phyloP scores from a whole-genome alignment of 768 basidiomycete genomes.

The Gloeostereum incarnatum region DNA sequence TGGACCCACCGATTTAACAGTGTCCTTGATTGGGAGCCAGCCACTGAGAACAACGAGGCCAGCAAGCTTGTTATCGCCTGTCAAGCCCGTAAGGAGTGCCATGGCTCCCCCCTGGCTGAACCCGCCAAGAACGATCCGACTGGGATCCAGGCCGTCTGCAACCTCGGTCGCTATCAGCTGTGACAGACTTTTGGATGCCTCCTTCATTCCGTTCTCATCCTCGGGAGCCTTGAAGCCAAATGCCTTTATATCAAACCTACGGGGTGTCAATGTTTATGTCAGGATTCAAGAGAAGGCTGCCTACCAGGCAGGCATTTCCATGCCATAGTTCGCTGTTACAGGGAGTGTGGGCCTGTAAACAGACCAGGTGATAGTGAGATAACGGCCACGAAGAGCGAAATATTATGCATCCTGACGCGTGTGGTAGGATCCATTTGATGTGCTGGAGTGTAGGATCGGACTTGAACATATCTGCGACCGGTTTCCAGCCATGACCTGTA shows the following conservation, averaged over 20 bases:
- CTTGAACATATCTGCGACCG: conserved; percentile 63
- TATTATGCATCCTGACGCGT: conserved; percentile 44
- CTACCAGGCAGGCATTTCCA: conserved; percentile 72
- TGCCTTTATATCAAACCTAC: conserved; percentile 70
- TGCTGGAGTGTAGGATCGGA: conserved; percentile 47
- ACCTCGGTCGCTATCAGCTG: conserved; percentile 69
- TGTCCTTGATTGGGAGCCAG: conserved; percentile 63
- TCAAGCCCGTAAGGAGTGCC: conserved; percentile 68
- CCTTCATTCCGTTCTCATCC: conserved; percentile 71
- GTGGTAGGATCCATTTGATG: conserved; percentile 86
- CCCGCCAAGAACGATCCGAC: conserved; percentile 77
- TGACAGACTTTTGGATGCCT: conserved; percentile 52
- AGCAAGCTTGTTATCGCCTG: conserved; percentile 54
- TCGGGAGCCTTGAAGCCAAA: conserved; percentile 56
- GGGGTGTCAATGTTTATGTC: not conserved
- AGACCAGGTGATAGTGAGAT: conserved; percentile 3
- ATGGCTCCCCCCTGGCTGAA: conserved; percentile 85
- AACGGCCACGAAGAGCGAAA: conserved; percentile 2
- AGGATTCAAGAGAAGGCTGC: conserved; percentile 6
- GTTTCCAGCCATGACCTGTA: conserved; percentile 66
- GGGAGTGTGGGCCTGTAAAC: conserved; percentile 38
- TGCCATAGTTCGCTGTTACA: conserved; percentile 69
- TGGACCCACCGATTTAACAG: conserved; percentile 51
- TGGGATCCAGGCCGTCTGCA: conserved; percentile 54
- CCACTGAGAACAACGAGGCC: conserved; percentile 70